Percentiles rank a stretch among this genome's conserved stretches.
Conservation (phyloP, 2,329 filamentous ascomycete genomes). For the Chaetothyriales sp. region DNA sequence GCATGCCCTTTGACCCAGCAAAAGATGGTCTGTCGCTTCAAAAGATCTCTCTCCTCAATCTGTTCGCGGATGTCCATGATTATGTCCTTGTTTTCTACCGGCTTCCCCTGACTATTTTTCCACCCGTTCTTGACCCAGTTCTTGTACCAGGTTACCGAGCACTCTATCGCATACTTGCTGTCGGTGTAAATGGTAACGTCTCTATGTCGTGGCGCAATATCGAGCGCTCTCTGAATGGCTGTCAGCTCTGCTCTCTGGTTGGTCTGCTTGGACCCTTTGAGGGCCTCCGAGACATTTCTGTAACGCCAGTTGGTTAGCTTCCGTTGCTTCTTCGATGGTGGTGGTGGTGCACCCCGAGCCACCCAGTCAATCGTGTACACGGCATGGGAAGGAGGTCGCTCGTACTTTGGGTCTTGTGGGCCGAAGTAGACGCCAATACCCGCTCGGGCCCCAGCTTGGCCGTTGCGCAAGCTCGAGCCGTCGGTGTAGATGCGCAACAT, state of each 20-base stretch:
- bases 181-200: slow-evolving; percentile 72
- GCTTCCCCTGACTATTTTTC: slow-evolving; percentile 55
- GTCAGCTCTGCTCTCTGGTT: slow-evolving; percentile 95
- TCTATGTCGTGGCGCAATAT: slow-evolving; percentile 55
- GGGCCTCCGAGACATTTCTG: slow-evolving; percentile 62
- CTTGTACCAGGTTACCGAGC: slow-evolving; percentile 68
- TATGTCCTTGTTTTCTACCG: slow-evolving; percentile 77
- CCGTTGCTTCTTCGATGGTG: slow-evolving; percentile 3
- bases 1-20: slow-evolving; percentile 85
- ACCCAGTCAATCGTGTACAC: slow-evolving; percentile 18
- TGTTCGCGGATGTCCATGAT: slow-evolving; percentile 57
- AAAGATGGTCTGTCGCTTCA: slow-evolving; percentile 53
- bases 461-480: slow-evolving; percentile 48
- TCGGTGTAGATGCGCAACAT: slow-evolving; percentile 51
- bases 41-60: slow-evolving; percentile 54
- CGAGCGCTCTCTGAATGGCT: slow-evolving; percentile 69
- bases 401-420: slow-evolving; percentile 41
- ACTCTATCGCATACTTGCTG: slow-evolving; percentile 81
- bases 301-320: slow-evolving; percentile 19
- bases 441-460: slow-evolving; percentile 39
- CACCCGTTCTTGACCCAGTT: slow-evolving; percentile 67
- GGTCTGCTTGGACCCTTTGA: slow-evolving; percentile 63
- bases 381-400: slow-evolving; percentile 8
- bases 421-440: slow-evolving; percentile 55
- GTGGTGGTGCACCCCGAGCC: slow-evolving; percentile 4